A percentile compares a stretch with the other conserved stretches of the same genome.
Conservation (phyloP, 2,329 filamentous ascomycete species). For the Microsporum canis region DNA sequence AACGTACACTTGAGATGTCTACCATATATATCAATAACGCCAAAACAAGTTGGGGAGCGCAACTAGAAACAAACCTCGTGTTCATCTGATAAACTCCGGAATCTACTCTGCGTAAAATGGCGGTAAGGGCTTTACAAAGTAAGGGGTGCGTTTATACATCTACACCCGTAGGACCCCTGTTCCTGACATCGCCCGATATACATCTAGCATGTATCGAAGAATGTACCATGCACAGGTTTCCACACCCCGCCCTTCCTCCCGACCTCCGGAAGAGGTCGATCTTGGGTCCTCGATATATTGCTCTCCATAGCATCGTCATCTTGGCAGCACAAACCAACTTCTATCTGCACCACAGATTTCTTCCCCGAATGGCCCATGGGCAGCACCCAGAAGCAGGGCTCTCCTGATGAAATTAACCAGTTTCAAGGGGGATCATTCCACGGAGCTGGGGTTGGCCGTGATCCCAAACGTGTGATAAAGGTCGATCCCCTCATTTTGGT, state of each 20-base stretch:
- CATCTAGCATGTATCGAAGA: neutral
- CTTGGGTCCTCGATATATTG: neutral
- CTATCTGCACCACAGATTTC: slow-evolving; percentile 10
- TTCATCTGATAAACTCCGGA: neutral
- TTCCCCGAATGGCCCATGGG: slow-evolving; percentile 4
- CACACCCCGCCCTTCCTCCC: neutral
- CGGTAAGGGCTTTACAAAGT: neutral
- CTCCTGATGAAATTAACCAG: slow-evolving; percentile 22
- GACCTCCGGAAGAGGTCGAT: neutral
- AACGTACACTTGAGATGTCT: too few species aligned
- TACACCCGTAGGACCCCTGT: neutral
- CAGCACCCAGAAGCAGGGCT: slow-evolving; percentile 17
- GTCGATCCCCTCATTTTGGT: slow-evolving; percentile 33
- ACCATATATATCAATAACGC: too few species aligned
- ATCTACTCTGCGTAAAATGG: neutral
- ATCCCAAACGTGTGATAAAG: slow-evolving; percentile 37
- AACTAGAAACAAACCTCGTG: neutral
- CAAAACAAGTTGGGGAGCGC: neutral
- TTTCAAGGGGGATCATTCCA: slow-evolving; percentile 20
- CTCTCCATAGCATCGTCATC: neutral
- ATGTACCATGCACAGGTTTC: neutral
- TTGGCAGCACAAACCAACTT: neutral
- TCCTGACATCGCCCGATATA: neutral
- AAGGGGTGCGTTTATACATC: neutral
- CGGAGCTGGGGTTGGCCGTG: slow-evolving; percentile 37